Conservation (phyloP, 352 stramenopile species). For the Pythium aristosporum region DNA sequence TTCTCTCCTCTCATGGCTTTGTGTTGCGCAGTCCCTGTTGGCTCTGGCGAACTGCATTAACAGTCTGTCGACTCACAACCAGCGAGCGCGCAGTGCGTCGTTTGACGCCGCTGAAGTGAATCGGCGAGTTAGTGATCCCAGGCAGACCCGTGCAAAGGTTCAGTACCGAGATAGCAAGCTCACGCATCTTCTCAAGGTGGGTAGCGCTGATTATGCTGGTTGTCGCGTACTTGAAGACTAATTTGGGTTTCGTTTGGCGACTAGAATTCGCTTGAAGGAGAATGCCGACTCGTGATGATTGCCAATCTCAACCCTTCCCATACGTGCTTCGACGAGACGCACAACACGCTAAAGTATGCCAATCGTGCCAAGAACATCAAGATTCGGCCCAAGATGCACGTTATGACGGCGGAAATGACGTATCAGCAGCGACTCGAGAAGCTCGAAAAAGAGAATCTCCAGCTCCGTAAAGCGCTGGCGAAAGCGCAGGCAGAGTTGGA, state of each 20-base stretch:
- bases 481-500: conserved; percentile 34
- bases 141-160: conserved; percentile 41
- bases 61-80: conserved; percentile 52
- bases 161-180: conserved; percentile 89
- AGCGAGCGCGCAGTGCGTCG: conserved; percentile 31
- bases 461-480: conserved; percentile 36
- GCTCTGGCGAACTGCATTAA: conserved; percentile 92
- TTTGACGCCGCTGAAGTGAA: conserved; percentile 39
- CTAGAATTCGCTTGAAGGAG: conserved; percentile 83
- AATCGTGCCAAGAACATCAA: conserved; percentile 92
- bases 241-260: not conserved
- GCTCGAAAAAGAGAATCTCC: conserved; percentile 52
- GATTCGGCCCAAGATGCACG: conserved; percentile 81
- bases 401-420: conserved; percentile 73
- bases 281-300: conserved; percentile 91
- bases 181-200: conserved; percentile 81
- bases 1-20: not conserved
- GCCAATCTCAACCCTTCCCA: conserved; percentile 82
- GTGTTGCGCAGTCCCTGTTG: conserved; percentile 45
- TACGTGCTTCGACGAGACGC: conserved; percentile 83
- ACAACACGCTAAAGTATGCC: conserved; percentile 90
- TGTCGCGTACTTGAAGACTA: not conserved
- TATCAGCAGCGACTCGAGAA: conserved; percentile 59
- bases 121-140: conserved; percentile 11
- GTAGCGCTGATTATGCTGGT: not conserved